Evolutionary conservation across 2,329 filamentous ascomycete species (phyloP).

Genomic region (Aulographum hederae): DNA sequence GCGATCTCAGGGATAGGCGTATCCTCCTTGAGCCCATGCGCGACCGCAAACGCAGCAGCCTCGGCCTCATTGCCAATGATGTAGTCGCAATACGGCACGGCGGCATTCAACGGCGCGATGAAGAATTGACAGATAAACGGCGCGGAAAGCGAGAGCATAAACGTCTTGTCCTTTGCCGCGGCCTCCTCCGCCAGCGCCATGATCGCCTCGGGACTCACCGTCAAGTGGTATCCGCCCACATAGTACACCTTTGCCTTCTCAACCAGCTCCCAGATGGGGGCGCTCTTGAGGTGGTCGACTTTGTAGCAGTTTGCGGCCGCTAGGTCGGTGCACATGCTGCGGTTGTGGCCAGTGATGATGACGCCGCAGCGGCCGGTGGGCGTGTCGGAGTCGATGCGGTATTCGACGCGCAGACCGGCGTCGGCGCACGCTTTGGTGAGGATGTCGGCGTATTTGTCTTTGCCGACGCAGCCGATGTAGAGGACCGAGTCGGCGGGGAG

Average conservation of each 20-base stretch:
- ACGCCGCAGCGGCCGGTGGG: conserved; percentile 90
- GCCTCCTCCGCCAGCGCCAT: conserved; percentile 82
- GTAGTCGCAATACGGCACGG: conserved; percentile 85
- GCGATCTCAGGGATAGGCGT: conserved; percentile 65
- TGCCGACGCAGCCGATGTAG: conserved; percentile 84
- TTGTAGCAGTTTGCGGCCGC: conserved; percentile 96
- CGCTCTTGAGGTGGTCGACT: conserved; percentile 77
- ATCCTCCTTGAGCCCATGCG: conserved; percentile 55
- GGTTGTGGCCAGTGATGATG: conserved; percentile 91
- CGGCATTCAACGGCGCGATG: conserved; percentile 81
- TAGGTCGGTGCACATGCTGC: conserved; percentile 86
- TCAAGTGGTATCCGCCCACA: conserved; percentile 93
- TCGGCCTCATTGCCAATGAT: conserved; percentile 96
- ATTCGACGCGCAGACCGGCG: conserved; percentile 83
- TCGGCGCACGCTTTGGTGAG: conserved; percentile 72
- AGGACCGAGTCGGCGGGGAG: conserved; percentile 77
- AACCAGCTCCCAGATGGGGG: conserved; percentile 80
- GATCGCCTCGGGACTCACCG: conserved; percentile 81
- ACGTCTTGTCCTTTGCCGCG: conserved; percentile 73
- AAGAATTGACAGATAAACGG: conserved; percentile 97
- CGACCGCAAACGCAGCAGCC: conserved; percentile 70
- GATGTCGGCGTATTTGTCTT: conserved; percentile 88
- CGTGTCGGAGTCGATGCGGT: conserved; percentile 69
- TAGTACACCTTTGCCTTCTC: conserved; percentile 82
- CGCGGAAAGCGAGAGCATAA: conserved; percentile 80